Conservation (phyloP, 768 basidiomycete genomes). For the Chalciporus pseudorubinellus region DNA sequence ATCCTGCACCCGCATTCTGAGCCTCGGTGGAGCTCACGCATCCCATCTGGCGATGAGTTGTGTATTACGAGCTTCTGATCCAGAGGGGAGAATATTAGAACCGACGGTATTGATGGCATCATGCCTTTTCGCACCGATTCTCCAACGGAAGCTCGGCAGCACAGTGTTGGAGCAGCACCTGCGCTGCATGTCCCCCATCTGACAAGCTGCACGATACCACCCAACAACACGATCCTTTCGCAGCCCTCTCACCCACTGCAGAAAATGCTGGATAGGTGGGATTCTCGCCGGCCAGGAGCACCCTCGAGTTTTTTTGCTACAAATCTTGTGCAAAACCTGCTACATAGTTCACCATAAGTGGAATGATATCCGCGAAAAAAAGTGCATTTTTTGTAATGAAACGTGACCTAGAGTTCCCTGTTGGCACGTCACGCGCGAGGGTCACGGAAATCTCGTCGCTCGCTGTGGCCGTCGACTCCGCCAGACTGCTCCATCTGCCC, state of each 20-base stretch:
- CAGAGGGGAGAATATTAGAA: neutral
- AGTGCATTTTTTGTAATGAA: slow-evolving; percentile 17
- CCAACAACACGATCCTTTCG: neutral
- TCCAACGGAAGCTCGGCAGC: neutral
- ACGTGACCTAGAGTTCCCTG: slow-evolving; percentile 27
- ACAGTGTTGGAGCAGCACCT: too few relatives aligned
- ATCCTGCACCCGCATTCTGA: neutral
- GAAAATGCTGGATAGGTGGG: neutral
- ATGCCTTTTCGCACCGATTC: neutral
- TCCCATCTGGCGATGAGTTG: neutral
- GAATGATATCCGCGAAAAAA: slow-evolving; percentile 5
- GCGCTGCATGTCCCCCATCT: neutral
- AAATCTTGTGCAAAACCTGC: slow-evolving; percentile 5
- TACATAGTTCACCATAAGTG: slow-evolving; percentile 4
- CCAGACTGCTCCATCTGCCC: slow-evolving; percentile 11
- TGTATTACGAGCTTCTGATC: neutral
- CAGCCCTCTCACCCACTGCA: too few relatives aligned
- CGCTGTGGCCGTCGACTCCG: slow-evolving; percentile 38
- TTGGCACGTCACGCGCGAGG: slow-evolving; percentile 30
- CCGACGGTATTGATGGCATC: too few relatives aligned
- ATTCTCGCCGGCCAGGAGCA: too few relatives aligned
- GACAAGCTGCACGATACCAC: neutral
- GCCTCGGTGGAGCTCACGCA: neutral
- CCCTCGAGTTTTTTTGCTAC: neutral
- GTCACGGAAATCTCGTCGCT: slow-evolving; percentile 31